Percentiles rank a stretch among this genome's conserved stretches.
Evolutionary conservation across 495 filamentous ascomycete genomes (phyloP).

Genomic region (Alectoria sarmentosa): DNA sequence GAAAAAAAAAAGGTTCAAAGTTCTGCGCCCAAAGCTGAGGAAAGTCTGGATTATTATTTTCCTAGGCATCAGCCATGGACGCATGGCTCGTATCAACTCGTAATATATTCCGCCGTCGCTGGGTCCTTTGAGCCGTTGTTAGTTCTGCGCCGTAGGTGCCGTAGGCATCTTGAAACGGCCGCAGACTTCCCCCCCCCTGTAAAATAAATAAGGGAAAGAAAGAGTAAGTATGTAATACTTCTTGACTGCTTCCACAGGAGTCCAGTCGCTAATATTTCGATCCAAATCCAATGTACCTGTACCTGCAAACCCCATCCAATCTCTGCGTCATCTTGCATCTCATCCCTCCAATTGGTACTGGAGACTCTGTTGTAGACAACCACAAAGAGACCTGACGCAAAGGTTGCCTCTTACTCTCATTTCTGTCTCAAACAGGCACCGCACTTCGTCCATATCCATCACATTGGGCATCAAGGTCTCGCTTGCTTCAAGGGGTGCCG

Average conservation of each 20-base stretch:
- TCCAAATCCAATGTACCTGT: not conserved
- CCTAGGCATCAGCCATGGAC: not conserved
- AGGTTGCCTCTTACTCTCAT: not conserved
- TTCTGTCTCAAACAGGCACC: constrained; percentile 1
- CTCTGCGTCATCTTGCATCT: constrained; percentile 19
- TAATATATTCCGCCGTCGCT: no score
- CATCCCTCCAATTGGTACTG: constrained; percentile 8
- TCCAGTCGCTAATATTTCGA: constrained; percentile 1
- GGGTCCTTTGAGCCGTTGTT: constrained; percentile 2
- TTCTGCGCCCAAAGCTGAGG: constrained; percentile 6
- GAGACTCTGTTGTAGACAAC: not conserved
- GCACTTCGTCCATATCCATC: not conserved
- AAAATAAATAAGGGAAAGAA: not conserved
- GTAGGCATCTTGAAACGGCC: constrained; percentile 20
- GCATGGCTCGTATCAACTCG: not conserved
- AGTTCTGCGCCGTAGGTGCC: not conserved
- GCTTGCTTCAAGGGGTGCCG: constrained; percentile 25
- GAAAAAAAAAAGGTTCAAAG: not conserved
- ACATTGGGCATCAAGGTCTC: constrained; percentile 14
- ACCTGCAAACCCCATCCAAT: constrained; percentile 1
- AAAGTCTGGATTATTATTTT: not conserved
- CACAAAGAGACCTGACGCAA: constrained; percentile 2
- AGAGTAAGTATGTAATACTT: no score
- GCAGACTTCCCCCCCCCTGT: constrained; percentile 8
- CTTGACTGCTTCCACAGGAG: not conserved